phyloP scores from a whole-genome alignment of 371 early-diverging fungal species.

The Blastocladiella emersonii region DNA sequence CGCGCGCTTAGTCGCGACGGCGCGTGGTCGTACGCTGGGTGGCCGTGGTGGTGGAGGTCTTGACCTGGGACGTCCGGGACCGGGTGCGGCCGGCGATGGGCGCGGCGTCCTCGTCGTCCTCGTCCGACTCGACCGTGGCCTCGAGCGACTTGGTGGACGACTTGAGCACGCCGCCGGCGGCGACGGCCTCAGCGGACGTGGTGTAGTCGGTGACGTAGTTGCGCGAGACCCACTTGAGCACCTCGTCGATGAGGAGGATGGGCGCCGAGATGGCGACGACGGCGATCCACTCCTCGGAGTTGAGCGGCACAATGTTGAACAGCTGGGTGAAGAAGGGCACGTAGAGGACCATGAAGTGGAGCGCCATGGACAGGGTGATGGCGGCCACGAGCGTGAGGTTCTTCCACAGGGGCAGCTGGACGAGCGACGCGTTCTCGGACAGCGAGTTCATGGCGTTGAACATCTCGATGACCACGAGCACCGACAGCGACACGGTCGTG shows the following conservation, averaged over 20 bases:
- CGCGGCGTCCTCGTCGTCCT: no score
- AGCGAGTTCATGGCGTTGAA: conserved; percentile 84
- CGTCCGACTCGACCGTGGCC: no score
- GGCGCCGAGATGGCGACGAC: conserved; percentile 79
- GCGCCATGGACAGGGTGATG: conserved; percentile 68
- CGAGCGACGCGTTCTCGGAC: conserved; percentile 82
- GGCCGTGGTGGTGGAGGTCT: no score
- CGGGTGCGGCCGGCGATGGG: no score
- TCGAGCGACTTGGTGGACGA: no score
- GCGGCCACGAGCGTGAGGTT: conserved; percentile 79
- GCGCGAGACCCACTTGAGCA: conserved; percentile 69
- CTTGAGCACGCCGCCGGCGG: neutral
- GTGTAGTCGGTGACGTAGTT: conserved; percentile 15
- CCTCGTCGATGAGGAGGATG: conserved; percentile 83
- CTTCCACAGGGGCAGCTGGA: conserved; percentile 76
- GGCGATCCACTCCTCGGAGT: conserved; percentile 75
- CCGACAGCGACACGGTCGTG: conserved; percentile 87
- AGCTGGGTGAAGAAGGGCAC: conserved; percentile 70
- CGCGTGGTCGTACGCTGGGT: no score
- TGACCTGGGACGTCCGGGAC: no score
- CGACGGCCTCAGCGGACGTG: neutral
- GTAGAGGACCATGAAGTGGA: conserved; percentile 91
- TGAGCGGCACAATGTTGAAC: conserved; percentile 76
- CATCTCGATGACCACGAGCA: conserved; percentile 95
- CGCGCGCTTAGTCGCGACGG: no score